Evolutionary conservation across 2,329 filamentous ascomycete genomes (phyloP), one percentile per base, ranked within the genome.

Genomic region (Ambrosiella beaveri): DNA sequence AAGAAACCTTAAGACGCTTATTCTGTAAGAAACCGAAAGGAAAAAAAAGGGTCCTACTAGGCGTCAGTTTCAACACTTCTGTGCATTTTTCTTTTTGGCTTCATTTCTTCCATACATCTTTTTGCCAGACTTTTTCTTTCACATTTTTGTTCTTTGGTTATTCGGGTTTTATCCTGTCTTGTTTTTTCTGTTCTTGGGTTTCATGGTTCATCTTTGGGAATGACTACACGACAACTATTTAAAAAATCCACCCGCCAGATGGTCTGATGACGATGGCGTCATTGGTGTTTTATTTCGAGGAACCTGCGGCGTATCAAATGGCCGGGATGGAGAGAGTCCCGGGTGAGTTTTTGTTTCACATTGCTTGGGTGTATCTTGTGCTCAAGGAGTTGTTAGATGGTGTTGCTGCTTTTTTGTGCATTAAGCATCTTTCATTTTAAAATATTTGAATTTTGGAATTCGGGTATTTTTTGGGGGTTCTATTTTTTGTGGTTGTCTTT

Each of bases 1-100:
- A 71, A 84, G 84, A 68, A 89, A 89, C 68, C 75, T 90, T 58
- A 86, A 88, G 71, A 84, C 85, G 70, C 74, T 89, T 65, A 87
- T 90, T 66, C 73, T 86, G 71, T 86, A 71, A 77, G 57, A 50
- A 11, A 9, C 17, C 27, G 27, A 27, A 27, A 27, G 27, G 27
- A 4, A 2, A 27, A 27, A 27, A 27, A 27, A 27, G 27, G 27
- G 5, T 27, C 27, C 5, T 27, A 27, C 54, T 39, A 38, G 41
- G 17, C 36, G 6, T 38, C 39, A 1, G 35, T 5, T 9, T 59
- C 3, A 36, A 44, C 12, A 40, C 45, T 56, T 37, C 15, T 7
- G 27, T 49, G 17, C 50, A 38, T 50, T 51, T 45, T 51, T 27
- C 40, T 19, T 9, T 13, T 49, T 38, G 38, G 37, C 50, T 35